A percentile compares a stretch with the other conserved stretches of the same genome.
Evolutionary conservation across 2,329 filamentous ascomycete genomes (phyloP).

Genomic region (Apiospora koreana): DNA sequence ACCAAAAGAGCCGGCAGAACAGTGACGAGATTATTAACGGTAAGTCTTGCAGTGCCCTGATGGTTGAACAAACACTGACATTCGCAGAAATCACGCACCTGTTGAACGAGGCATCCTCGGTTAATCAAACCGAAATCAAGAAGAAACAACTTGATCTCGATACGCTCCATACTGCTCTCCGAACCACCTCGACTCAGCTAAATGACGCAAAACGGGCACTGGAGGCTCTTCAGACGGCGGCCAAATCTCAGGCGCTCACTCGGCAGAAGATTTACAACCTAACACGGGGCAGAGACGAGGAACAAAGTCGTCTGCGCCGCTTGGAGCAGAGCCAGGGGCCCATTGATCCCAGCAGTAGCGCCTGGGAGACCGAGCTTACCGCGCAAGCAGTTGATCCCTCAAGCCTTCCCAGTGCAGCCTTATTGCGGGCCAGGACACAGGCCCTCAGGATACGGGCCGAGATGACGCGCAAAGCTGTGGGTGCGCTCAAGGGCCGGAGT

Average conservation of each 20-base stretch:
- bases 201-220: slow-evolving; percentile 75
- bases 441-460: slow-evolving; percentile 72
- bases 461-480: slow-evolving; percentile 66
- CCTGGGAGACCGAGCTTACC: slow-evolving; percentile 57
- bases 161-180: slow-evolving; percentile 76
- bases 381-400: slow-evolving; percentile 36
- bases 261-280: slow-evolving; percentile 78
- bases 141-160: slow-evolving; percentile 85
- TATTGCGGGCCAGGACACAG: slow-evolving; percentile 67
- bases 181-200: slow-evolving; percentile 76
- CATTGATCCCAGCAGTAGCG: slow-evolving; percentile 46
- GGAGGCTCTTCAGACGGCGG: slow-evolving; percentile 67
- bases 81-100: slow-evolving; percentile 75
- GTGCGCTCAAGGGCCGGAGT: slow-evolving; percentile 74
- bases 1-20: slow-evolving; percentile 66
- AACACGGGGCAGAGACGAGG: slow-evolving; percentile 69
- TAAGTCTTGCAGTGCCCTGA: slow-evolving; percentile 48
- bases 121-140: slow-evolving; percentile 79
- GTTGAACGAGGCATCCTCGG: slow-evolving; percentile 73
- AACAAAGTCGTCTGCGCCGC: slow-evolving; percentile 56
- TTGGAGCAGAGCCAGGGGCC: slow-evolving; percentile 45
- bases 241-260: slow-evolving; percentile 65
- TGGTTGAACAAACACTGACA: slow-evolving; percentile 29
- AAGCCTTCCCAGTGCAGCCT: slow-evolving; percentile 57
- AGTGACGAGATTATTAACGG: slow-evolving; percentile 78